A percentile compares a stretch with the other conserved stretches of the same genome.
Conservation (phyloP, 2,329 filamentous ascomycete species). For the Fusarium staphyleae region DNA sequence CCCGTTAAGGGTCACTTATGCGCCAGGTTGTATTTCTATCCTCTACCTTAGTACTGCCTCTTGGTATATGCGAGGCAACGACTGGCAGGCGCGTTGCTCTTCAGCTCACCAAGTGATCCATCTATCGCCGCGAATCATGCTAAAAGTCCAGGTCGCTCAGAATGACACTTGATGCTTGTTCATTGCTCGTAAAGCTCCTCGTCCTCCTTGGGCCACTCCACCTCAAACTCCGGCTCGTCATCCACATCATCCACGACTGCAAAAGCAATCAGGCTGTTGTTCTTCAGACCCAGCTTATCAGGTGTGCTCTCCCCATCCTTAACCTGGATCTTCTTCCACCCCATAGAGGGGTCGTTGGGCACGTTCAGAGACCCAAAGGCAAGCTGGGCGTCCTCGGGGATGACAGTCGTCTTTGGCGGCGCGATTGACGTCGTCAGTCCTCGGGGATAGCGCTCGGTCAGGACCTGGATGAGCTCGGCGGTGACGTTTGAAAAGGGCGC, state of each 20-base stretch:
- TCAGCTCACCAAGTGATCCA: too few species aligned
- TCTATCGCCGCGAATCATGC: neutral
- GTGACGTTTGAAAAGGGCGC: conserved; percentile 65
- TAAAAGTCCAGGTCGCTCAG: neutral
- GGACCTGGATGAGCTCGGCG: conserved; percentile 62
- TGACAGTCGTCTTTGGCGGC: conserved; percentile 45
- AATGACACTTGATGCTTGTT: neutral
- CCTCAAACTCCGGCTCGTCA: conserved; percentile 53
- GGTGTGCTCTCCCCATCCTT: conserved; percentile 49
- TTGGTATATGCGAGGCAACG: too few species aligned
- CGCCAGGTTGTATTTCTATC: too few species aligned
- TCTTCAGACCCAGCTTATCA: conserved; percentile 52
- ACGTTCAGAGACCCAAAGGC: conserved; percentile 56
- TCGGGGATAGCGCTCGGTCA: conserved; percentile 63
- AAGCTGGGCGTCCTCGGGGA: conserved; percentile 53
- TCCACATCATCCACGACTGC: conserved; percentile 51
- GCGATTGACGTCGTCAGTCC: conserved; percentile 54
- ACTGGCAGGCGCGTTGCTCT: too few species aligned
- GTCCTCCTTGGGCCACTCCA: conserved; percentile 56
- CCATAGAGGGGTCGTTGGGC: conserved; percentile 53
- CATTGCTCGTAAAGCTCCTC: conserved; percentile 45
- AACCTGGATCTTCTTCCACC: conserved; percentile 58
- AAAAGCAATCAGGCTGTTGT: conserved; percentile 60
- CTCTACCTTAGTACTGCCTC: too few species aligned
- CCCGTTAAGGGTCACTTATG: too few species aligned